phyloP scores from a whole-genome alignment of 2,329 filamentous ascomycete genomes.

The Cordyceps militaris region DNA sequence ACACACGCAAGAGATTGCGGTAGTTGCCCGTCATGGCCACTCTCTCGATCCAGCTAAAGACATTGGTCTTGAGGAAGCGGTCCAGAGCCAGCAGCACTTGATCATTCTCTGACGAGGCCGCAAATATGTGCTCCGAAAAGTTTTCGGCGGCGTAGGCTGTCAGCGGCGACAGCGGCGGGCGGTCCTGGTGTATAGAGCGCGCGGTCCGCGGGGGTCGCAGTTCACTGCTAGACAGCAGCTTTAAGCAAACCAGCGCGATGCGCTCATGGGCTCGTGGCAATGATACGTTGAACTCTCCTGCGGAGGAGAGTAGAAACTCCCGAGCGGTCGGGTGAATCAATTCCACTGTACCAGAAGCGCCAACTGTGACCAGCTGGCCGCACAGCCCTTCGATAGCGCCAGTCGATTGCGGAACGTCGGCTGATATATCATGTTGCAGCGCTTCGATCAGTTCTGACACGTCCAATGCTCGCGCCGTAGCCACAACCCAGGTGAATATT shows the following conservation, averaged over 20 bases:
- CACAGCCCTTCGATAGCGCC: constrained; percentile 22
- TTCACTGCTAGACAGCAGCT: constrained; percentile 16
- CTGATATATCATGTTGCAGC: constrained; percentile 22
- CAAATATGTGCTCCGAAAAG: constrained; percentile 23
- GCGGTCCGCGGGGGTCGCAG: not conserved
- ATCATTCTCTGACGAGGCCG: constrained; percentile 16
- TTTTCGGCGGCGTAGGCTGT: constrained; percentile 21
- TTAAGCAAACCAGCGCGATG: constrained; percentile 21
- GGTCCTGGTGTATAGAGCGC: not conserved
- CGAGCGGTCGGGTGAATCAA: constrained; percentile 24
- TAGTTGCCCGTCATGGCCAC: constrained; percentile 19
- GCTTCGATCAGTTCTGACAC: constrained; percentile 23
- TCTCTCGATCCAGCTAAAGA: constrained; percentile 25
- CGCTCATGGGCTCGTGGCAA: constrained; percentile 18
- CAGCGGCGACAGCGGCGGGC: constrained; percentile 2
- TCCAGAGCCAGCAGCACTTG: constrained; percentile 18
- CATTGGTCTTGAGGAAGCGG: constrained; percentile 22
- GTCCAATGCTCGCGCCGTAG: constrained; percentile 18
- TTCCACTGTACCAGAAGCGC: constrained; percentile 17
- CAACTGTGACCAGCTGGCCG: constrained; percentile 24
- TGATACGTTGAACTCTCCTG: constrained; percentile 21
- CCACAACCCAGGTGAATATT: constrained; percentile 23
- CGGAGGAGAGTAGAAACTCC: constrained; percentile 22
- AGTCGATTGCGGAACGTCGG: constrained; percentile 17
- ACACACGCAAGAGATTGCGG: constrained; percentile 17